Evolutionary conservation across 768 basidiomycete genomes (phyloP).

Genomic region (Kwoniella newhampshirensis): DNA sequence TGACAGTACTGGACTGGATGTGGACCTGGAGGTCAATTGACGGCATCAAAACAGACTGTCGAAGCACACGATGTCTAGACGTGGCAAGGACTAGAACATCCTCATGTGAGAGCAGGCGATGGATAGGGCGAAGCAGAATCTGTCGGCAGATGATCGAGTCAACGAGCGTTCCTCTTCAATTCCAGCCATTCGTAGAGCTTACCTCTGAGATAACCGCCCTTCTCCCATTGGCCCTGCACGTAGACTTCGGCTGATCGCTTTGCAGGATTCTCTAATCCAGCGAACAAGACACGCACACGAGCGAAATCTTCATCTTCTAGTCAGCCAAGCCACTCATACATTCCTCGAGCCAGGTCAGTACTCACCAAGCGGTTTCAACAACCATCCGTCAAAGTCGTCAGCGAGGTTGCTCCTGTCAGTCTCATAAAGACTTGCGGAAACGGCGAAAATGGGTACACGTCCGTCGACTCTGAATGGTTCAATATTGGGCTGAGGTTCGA

Average conservation of each 20-base stretch:
- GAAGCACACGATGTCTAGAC: too few species aligned
- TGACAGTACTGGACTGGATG: too few species aligned
- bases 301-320: constrained; percentile 60
- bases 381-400: constrained; percentile 74
- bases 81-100: too few species aligned
- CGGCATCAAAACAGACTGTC: too few species aligned
- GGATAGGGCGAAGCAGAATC: too few species aligned
- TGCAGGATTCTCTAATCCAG: constrained; percentile 61
- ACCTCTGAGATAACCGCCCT: constrained; percentile 52
- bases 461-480: constrained; percentile 61
- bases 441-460: constrained; percentile 76
- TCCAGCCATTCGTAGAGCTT: too few species aligned
- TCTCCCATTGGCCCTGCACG: constrained; percentile 53
- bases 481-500: constrained; percentile 5
- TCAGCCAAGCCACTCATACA: not conserved
- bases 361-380: constrained; percentile 68
- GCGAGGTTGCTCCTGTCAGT: constrained; percentile 61
- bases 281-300: constrained; percentile 62
- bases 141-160: too few species aligned
- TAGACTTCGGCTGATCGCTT: constrained; percentile 61
- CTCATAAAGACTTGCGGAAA: constrained; percentile 70
- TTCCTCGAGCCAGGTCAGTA: not conserved
- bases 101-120: too few species aligned
- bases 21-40: too few species aligned
- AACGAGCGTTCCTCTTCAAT: too few species aligned